Percentiles rank a stretch among this genome's conserved stretches.
Evolutionary conservation across 768 basidiomycete genomes (phyloP).

Genomic region (Suillus paluster): DNA sequence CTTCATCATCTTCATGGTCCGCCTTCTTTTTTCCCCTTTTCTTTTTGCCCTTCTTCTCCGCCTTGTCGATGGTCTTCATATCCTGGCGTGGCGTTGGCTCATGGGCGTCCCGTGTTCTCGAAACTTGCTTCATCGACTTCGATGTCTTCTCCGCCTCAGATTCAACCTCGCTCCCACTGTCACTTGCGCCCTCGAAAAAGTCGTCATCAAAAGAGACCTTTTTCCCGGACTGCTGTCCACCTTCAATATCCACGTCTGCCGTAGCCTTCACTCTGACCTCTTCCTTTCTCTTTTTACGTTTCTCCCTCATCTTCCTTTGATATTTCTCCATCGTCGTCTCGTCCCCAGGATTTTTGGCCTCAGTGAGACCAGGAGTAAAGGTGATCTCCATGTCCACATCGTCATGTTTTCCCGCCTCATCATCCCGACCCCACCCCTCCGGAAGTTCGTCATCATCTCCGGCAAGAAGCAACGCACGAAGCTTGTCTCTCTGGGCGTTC

Average conservation of each 20-base stretch:
- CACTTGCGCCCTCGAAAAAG: constrained; percentile 72
- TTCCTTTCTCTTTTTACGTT: constrained; percentile 79
- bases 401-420: constrained; percentile 31
- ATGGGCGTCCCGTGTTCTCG: constrained; percentile 23
- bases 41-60: constrained; percentile 67
- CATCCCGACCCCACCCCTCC: constrained; percentile 78
- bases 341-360: constrained; percentile 55
- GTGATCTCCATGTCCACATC: constrained; percentile 94
- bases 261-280: constrained; percentile 49
- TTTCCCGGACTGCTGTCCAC: constrained; percentile 24
- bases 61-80: constrained; percentile 85
- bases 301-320: constrained; percentile 88
- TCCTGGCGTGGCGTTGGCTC: constrained; percentile 46
- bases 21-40: constrained; percentile 45
- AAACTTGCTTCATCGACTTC: constrained; percentile 27
- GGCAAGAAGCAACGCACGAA: constrained; percentile 78
- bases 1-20: constrained; percentile 59
- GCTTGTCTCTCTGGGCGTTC: constrained; percentile 61
- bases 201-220: constrained; percentile 54
- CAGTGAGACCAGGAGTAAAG: constrained; percentile 84
- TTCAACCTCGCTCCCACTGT: constrained; percentile 37
- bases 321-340: constrained; percentile 92
- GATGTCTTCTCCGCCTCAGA: constrained; percentile 22
- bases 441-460: constrained; percentile 70
- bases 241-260: constrained; percentile 24